Evolutionary conservation across 352 stramenopile species (phyloP).

Genomic region (Aphanomyces invadans): DNA sequence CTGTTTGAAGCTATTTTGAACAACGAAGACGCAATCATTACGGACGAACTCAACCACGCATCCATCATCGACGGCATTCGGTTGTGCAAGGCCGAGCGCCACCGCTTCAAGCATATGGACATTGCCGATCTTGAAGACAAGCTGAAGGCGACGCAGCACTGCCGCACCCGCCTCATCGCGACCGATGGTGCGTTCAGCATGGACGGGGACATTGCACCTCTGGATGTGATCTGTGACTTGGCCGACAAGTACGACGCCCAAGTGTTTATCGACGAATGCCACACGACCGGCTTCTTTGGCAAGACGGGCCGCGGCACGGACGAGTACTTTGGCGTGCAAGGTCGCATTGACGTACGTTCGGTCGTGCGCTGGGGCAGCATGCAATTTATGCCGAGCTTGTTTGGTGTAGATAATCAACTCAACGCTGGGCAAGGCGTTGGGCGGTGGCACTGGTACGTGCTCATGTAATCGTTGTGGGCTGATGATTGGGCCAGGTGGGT

Average conservation of each 20-base stretch:
- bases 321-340: constrained; percentile 86
- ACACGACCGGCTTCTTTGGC: constrained; percentile 92
- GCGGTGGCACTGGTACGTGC: constrained; percentile 68
- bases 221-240: constrained; percentile 85
- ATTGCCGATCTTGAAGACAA: constrained; percentile 86
- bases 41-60: constrained; percentile 90
- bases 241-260: constrained; percentile 90
- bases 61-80: constrained; percentile 93
- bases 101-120: constrained; percentile 92
- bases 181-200: constrained; percentile 94
- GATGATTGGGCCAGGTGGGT: constrained; percentile 45
- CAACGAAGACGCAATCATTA: constrained; percentile 89
- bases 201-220: constrained; percentile 89
- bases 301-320: constrained; percentile 86
- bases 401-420: constrained; percentile 83
- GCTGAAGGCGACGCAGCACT: constrained; percentile 84
- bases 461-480: not conserved
- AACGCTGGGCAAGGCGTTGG: constrained; percentile 90
- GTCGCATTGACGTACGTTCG: constrained; percentile 56
- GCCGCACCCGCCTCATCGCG: constrained; percentile 83
- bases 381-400: too few relatives aligned
- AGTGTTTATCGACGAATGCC: constrained; percentile 92
- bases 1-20: constrained; percentile 87
- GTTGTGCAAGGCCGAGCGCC: constrained; percentile 89
- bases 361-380: too few relatives aligned